Conservation (phyloP, 306 rosid genomes). For the Castanea sativa region DNA sequence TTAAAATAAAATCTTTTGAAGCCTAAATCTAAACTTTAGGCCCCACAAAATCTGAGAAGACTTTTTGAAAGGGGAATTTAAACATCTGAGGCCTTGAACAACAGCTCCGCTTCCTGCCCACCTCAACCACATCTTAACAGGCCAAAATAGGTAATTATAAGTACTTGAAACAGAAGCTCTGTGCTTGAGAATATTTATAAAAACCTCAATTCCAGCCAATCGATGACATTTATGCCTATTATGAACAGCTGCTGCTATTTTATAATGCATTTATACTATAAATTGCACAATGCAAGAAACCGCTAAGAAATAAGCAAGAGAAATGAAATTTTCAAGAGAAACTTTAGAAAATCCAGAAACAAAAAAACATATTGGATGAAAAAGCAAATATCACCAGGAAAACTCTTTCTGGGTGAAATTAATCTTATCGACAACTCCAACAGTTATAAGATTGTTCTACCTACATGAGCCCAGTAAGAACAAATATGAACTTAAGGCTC, state of each 20-base stretch:
- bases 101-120: not conserved
- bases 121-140: not conserved
- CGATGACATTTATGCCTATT: constrained; percentile 81
- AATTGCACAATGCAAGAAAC: constrained; percentile 56
- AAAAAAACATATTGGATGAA: not conserved
- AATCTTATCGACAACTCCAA: constrained; percentile 70
- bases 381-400: constrained; percentile 58
- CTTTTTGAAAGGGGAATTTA: not conserved
- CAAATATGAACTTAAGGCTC: constrained; percentile 17
- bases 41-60: not conserved
- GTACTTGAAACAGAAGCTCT: constrained; percentile 68
- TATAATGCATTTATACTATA: constrained; percentile 80
- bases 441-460: constrained; percentile 43
- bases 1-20: not conserved
- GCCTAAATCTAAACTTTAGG: not conserved
- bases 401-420: constrained; percentile 86
- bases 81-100: not conserved
- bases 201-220: constrained; percentile 81
- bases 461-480: constrained; percentile 43
- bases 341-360: not conserved
- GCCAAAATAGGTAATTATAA: not conserved
- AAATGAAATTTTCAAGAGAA: not conserved
- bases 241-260: constrained; percentile 75
- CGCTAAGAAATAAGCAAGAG: constrained; percentile 10
- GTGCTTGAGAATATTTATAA: constrained; percentile 59